Conservation (phyloP, 805 yeast genomes). For the Saccharomycopsis sp. region DNA sequence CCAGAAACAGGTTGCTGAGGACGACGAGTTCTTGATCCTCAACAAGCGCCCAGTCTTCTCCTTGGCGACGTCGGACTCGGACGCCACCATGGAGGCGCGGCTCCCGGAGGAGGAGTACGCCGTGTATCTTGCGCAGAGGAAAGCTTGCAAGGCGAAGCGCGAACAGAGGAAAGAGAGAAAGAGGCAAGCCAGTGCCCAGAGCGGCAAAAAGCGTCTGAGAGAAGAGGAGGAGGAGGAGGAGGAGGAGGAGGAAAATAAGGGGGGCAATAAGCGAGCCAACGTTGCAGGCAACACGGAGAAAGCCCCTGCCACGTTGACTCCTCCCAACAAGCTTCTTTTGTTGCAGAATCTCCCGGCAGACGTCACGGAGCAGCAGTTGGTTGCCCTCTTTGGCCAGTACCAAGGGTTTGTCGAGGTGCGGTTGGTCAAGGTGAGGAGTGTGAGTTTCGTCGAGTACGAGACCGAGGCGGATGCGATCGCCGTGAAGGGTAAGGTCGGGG, state of each 20-base stretch:
- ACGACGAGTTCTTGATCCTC: constrained; percentile 3
- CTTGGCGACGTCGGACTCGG: constrained; percentile 26
- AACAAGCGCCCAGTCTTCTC: constrained; percentile 22
- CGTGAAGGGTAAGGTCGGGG: constrained; percentile 28
- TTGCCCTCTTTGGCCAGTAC: constrained; percentile 36
- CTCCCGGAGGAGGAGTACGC: constrained; percentile 17
- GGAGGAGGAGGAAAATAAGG: constrained; percentile 16
- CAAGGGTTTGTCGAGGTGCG: constrained; percentile 62
- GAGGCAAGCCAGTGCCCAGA: constrained; percentile 15
- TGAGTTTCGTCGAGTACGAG: constrained; percentile 78
- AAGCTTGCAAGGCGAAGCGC: constrained; percentile 19
- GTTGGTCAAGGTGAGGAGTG: constrained; percentile 52
- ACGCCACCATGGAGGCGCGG: constrained; percentile 19
- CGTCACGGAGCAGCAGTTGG: constrained; percentile 33
- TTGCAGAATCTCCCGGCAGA: constrained; percentile 53
- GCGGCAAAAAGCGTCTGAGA: constrained; percentile 15
- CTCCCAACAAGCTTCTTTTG: constrained; percentile 64
- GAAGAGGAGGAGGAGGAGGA: constrained; percentile 16
- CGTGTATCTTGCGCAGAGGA: constrained; percentile 22
- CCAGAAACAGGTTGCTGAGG: constrained; percentile 29
- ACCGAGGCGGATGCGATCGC: constrained; percentile 41
- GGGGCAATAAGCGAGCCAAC: background rate
- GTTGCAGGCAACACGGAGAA: constrained; percentile 19
- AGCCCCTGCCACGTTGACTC: constrained; percentile 26
- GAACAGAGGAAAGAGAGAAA: background rate